phyloP scores from a whole-genome alignment of 805 yeast species.

The Candida loeiensis region DNA sequence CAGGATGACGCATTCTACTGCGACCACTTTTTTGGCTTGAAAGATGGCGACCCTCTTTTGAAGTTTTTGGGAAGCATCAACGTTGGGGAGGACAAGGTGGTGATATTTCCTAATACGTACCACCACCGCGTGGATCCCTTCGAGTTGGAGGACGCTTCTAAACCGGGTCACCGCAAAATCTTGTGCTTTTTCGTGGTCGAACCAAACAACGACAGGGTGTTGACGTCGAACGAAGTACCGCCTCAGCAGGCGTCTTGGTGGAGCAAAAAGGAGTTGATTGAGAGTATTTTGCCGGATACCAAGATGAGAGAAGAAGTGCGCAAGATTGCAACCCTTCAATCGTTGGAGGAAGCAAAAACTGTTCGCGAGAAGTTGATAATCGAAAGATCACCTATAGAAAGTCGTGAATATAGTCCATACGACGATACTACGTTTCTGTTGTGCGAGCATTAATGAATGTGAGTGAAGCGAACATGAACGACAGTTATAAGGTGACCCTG shows the following conservation, averaged over 20 bases:
- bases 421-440: constrained; percentile 4
- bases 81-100: constrained; percentile 23
- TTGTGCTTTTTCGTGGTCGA: constrained; percentile 40
- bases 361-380: constrained; percentile 28
- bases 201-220: constrained; percentile 28
- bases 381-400: constrained; percentile 20
- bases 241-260: constrained; percentile 39
- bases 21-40: constrained; percentile 25
- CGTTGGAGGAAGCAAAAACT: constrained; percentile 23
- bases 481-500: too few species aligned
- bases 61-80: constrained; percentile 24
- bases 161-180: constrained; percentile 37
- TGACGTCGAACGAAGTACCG: constrained; percentile 31
- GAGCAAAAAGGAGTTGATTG: constrained; percentile 12
- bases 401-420: background rate
- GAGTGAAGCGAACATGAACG: too few species aligned
- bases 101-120: constrained; percentile 38
- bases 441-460: constrained; percentile 8
- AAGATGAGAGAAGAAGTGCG: background rate
- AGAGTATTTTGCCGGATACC: constrained; percentile 10
- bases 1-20: constrained; percentile 29
- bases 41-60: constrained; percentile 25
- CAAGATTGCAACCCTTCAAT: constrained; percentile 12
- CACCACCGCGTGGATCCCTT: constrained; percentile 42
- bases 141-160: constrained; percentile 31